Conservation (phyloP, 257 asterid genomes). For the Avicennia marina region DNA sequence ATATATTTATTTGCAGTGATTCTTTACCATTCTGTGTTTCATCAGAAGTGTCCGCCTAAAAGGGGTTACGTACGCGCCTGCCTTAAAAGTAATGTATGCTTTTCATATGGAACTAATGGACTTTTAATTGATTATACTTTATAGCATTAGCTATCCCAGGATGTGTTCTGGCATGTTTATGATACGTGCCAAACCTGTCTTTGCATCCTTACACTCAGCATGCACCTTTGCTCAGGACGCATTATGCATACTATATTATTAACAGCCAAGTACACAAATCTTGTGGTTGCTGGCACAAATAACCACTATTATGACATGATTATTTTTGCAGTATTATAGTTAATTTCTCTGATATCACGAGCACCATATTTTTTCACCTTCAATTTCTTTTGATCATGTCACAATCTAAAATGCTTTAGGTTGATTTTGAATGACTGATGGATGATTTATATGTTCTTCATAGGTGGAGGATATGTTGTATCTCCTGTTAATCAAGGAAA, state of each 20-base stretch:
- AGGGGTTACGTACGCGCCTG: slow-evolving; percentile 89
- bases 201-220: background rate
- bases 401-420: slow-evolving; percentile 5
- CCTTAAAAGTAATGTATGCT: slow-evolving; percentile 99
- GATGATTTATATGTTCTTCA: slow-evolving; percentile 20
- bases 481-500: slow-evolving; percentile 79
- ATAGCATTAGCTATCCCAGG: slow-evolving; percentile 3
- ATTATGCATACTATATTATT: background rate
- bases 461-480: slow-evolving; percentile 97
- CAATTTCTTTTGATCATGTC: background rate
- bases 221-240: slow-evolving; percentile 2
- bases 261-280: background rate
- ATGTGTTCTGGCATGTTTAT: slow-evolving; percentile 2
- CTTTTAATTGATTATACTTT: slow-evolving; percentile 3
- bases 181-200: background rate
- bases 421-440: slow-evolving; percentile 20
- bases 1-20: slow-evolving; percentile 54
- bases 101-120: slow-evolving; percentile 23
- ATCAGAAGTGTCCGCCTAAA: slow-evolving; percentile 77
- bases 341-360: slow-evolving; percentile 3
- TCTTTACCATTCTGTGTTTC: slow-evolving; percentile 88
- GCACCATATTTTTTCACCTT: slow-evolving; percentile 15
- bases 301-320: background rate
- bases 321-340: background rate
- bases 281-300: background rate